These are phyloP conservation scores for Macrolepiota dolichaula DNA, from an alignment of 768 basidiomycete species.

Conservation along the genomic window DNA sequence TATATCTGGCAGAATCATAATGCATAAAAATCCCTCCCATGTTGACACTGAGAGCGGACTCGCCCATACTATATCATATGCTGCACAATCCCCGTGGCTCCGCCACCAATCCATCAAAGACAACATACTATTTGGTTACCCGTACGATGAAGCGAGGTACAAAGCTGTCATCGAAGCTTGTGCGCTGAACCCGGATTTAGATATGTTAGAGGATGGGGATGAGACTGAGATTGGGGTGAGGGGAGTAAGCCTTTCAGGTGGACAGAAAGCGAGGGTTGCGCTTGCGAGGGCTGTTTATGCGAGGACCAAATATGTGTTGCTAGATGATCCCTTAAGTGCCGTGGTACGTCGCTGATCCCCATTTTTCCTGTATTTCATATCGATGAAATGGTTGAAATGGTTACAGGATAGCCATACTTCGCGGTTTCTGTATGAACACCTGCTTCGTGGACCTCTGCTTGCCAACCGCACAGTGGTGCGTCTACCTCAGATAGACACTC, in stretches of 20 bases:
- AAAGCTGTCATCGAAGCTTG: conserved; percentile 79
- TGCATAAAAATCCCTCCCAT: conserved; percentile 60
- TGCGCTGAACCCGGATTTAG: conserved; percentile 76
- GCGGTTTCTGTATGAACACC: conserved; percentile 27
- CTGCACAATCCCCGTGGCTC: conserved; percentile 70
- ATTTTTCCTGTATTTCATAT: neutral
- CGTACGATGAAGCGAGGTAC: conserved; percentile 72
- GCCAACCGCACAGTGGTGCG: conserved; percentile 29
- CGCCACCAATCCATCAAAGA: conserved; percentile 72
- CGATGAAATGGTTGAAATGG: conserved; percentile 1
- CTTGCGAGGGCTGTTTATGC: conserved; percentile 83
- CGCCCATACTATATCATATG: conserved; percentile 66
- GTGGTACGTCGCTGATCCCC: no score
- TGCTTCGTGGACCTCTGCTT: conserved; percentile 30
- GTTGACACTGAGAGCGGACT: conserved; percentile 61
- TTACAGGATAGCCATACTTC: conserved; percentile 31
- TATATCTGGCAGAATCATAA: conserved; percentile 45
- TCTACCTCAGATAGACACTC: no score
- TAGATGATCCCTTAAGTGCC: conserved; percentile 81
- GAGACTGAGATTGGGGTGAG: conserved; percentile 78
- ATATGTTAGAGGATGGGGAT: conserved; percentile 85
- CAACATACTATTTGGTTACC: conserved; percentile 79
- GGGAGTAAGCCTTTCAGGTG: conserved; percentile 75
- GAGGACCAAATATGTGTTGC: conserved; percentile 61
- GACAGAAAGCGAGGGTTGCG: conserved; percentile 83